These are phyloP conservation scores for Leptographium procerum DNA, from an alignment of 2,329 filamentous ascomycete species.

Conservation along the genomic window DNA sequence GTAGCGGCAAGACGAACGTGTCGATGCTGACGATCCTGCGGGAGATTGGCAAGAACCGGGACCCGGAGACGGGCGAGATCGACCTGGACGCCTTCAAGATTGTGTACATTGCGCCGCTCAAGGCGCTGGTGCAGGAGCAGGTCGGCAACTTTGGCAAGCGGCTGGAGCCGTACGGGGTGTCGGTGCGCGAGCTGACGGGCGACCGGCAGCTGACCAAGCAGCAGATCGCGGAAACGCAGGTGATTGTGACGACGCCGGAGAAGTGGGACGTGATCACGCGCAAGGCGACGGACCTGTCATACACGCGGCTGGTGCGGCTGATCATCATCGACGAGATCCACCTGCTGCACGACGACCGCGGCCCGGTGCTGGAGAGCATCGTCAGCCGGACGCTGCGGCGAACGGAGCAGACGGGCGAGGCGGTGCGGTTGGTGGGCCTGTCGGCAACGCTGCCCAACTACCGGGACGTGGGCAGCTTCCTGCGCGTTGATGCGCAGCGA, in stretches of 20 bases:
- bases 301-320: constrained; percentile 91
- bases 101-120: constrained; percentile 91
- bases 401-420: constrained; percentile 87
- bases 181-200: constrained; percentile 89
- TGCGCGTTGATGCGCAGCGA: constrained; percentile 75
- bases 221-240: constrained; percentile 93
- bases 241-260: constrained; percentile 96
- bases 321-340: constrained; percentile 98
- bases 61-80: constrained; percentile 82
- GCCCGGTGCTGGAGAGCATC: constrained; percentile 92
- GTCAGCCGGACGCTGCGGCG: constrained; percentile 88
- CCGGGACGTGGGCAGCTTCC: constrained; percentile 86
- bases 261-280: constrained; percentile 99
- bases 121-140: constrained; percentile 93
- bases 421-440: constrained; percentile 81
- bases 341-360: constrained; percentile 91
- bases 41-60: constrained; percentile 90
- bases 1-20: constrained; percentile 96
- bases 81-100: constrained; percentile 97
- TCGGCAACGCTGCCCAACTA: constrained; percentile 96
- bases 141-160: constrained; percentile 94
- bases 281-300: constrained; percentile 92
- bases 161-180: constrained; percentile 81
- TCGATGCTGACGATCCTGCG: constrained; percentile 94
- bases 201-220: constrained; percentile 97